Percentiles rank a stretch among this genome's conserved stretches.
These are phyloP conservation scores for Yamadazyma philogaea DNA, from an alignment of 805 yeast genomes.

Conservation along the genomic window DNA sequence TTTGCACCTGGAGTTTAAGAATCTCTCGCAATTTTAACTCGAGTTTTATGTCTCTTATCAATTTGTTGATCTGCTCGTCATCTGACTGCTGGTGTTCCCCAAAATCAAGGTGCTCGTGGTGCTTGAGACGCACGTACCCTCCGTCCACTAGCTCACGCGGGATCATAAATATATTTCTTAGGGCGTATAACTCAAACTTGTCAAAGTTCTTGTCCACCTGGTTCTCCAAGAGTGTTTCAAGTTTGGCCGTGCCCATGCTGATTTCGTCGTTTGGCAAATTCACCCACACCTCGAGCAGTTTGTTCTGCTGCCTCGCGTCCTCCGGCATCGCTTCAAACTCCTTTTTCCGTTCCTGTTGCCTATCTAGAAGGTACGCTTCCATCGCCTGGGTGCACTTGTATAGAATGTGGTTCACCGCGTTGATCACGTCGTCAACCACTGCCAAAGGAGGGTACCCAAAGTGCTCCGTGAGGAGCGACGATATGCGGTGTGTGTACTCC, in stretches of 20 bases:
- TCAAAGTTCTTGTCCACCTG: conserved; percentile 81
- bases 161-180: conserved; percentile 70
- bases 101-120: conserved; percentile 56
- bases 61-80: conserved; percentile 28
- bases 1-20: conserved; percentile 37
- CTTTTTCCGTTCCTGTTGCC: conserved; percentile 22
- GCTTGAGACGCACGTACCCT: conserved; percentile 67
- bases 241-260: conserved; percentile 71
- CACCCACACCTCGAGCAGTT: conserved; percentile 14
- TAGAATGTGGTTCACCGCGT: conserved; percentile 80
- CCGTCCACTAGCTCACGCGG: conserved; percentile 61
- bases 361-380: conserved; percentile 55
- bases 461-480: conserved; percentile 71
- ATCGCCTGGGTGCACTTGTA: conserved; percentile 78
- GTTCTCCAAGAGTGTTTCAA: conserved; percentile 73
- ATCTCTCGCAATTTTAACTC: conserved; percentile 45
- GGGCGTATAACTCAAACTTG: conserved; percentile 75
- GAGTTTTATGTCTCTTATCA: conserved; percentile 37
- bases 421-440: conserved; percentile 80
- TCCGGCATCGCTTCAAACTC: conserved; percentile 13
- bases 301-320: conserved; percentile 6
- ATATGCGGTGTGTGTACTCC: conserved; percentile 26
- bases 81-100: conserved; percentile 5
- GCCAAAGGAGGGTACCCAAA: conserved; percentile 81
- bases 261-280: conserved; percentile 49